Percentiles rank a stretch among this genome's conserved stretches.
Conservation (phyloP, 2,329 filamentous ascomycete species). For the Scedosporium apiospermum region DNA sequence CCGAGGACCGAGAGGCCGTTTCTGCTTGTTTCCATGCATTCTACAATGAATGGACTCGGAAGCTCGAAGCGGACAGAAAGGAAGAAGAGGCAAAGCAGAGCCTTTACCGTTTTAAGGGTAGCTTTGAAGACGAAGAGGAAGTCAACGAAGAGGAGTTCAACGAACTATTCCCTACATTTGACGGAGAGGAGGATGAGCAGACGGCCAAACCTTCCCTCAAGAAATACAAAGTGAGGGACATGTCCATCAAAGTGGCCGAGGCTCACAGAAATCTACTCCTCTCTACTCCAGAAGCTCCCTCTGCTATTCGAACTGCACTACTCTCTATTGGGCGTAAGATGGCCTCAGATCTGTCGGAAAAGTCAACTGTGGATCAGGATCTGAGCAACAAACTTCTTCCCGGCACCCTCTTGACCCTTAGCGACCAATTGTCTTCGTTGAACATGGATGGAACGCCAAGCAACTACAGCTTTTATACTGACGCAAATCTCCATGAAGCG, state of each 20-base stretch:
- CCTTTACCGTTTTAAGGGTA: constrained; percentile 76
- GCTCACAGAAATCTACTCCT: constrained; percentile 49
- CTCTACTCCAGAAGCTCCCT: constrained; percentile 26
- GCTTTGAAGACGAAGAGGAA: constrained; percentile 66
- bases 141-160: constrained; percentile 65
- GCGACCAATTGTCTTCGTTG: constrained; percentile 44
- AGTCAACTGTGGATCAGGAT: constrained; percentile 18
- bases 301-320: constrained; percentile 34
- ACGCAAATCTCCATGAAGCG: constrained; percentile 67
- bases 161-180: constrained; percentile 72
- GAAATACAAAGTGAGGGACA: constrained; percentile 35
- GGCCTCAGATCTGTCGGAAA: constrained; percentile 17
- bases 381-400: constrained; percentile 52
- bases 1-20: constrained; percentile 40
- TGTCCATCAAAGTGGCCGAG: constrained; percentile 52
- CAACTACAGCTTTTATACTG: constrained; percentile 81
- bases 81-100: constrained; percentile 64
- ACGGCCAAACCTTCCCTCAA: constrained; percentile 17
- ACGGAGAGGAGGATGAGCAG: constrained; percentile 38
- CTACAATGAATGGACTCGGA: constrained; percentile 71
- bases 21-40: constrained; percentile 62
- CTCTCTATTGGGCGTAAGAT: constrained; percentile 31
- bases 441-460: constrained; percentile 23
- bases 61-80: constrained; percentile 66
- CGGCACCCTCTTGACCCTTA: constrained; percentile 54